Evolutionary conservation across 2,329 filamentous ascomycete species (phyloP).

Genomic region (Aureobasidium sp.): DNA sequence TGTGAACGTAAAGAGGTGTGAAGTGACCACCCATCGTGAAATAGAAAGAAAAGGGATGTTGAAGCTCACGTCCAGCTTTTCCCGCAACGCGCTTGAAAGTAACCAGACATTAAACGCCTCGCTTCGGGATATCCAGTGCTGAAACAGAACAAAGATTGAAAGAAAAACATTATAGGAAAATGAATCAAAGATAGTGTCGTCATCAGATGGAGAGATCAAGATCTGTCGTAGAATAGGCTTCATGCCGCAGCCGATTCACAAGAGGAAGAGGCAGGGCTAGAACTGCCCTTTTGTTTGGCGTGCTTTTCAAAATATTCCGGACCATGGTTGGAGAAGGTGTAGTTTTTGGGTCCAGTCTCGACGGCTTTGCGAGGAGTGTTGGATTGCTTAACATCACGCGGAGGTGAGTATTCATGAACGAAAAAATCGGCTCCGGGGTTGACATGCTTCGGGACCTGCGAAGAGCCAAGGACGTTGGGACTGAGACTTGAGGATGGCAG

Average conservation of each 20-base stretch:
- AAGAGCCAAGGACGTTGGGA: slow-evolving; percentile 14
- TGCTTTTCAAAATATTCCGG: slow-evolving; percentile 34
- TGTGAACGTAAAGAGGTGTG: neutral
- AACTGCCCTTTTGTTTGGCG: slow-evolving; percentile 6
- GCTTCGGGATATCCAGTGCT: slow-evolving; percentile 11
- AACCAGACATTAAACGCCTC: slow-evolving; percentile 4
- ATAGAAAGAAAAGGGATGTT: neutral
- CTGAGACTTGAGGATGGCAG: slow-evolving; percentile 11
- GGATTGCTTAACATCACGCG: slow-evolving; percentile 29
- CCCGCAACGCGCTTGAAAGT: neutral
- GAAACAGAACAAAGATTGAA: neutral
- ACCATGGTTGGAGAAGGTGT: slow-evolving; percentile 39
- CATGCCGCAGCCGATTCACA: slow-evolving; percentile 5
- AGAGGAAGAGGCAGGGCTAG: slow-evolving; percentile 8
- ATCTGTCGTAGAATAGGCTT: neutral
- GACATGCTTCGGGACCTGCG: slow-evolving; percentile 21
- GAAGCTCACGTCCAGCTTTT: neutral
- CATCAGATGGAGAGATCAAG: neutral
- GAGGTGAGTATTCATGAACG: slow-evolving; percentile 40
- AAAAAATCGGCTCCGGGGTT: slow-evolving; percentile 27
- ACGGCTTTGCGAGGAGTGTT: slow-evolving; percentile 21
- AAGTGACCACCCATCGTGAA: neutral
- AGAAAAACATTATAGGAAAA: neutral
- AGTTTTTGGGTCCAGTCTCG: slow-evolving; percentile 32
- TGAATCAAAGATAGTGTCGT: slow-evolving; percentile 3